Evolutionary conservation across 495 filamentous ascomycete genomes (phyloP), one percentile per base, ranked within the genome.

Genomic region (Letharia columbiana): DNA sequence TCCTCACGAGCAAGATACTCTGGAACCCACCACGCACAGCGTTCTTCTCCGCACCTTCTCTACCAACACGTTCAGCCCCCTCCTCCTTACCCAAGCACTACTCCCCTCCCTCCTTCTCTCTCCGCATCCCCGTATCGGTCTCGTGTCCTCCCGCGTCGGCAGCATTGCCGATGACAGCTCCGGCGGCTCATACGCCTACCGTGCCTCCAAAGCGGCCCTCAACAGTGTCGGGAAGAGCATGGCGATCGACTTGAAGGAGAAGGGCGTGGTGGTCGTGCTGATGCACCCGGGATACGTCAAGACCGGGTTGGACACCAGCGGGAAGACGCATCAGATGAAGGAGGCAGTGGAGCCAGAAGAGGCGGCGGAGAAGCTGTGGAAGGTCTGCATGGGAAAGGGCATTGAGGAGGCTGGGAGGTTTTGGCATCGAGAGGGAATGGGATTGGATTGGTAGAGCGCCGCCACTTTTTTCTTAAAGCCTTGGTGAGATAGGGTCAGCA

Each of bases 181-280:
- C 0, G 86, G 87, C 12, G 86, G 85, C 1, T 85, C 79, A 75
- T 89, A 86, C 69, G 77, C 77, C 13, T 89, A 88, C 72, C 81
- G 86, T 3, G 77, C 81, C n/a, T 78, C 75, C 18, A 89, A 88
- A 70, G 80, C 85, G 1, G 78, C 75, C 33, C 60, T 80, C 49
- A 77, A 78, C 52, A 72, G 71, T 52, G 66, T 79, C 13, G 69
- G 75, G 37, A 77, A 77, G 71, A 76, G 70, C 61, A 68, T 78
- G 66, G 68, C 70, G 20, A 60, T 77, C 28, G 78, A 79, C 64
- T 64, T 79, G 50, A 72, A 70, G 63, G 71, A 73, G 3, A 74
- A 72, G 60, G 66, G 69, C 31, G 70, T 79, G 5, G 64, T 68
- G 18, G 75, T 78, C 56, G 61, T 74, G 31, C 17, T 77, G 13